Conservation (phyloP, 2,329 filamentous ascomycete species). For the Apiospora kogelbergensis region DNA sequence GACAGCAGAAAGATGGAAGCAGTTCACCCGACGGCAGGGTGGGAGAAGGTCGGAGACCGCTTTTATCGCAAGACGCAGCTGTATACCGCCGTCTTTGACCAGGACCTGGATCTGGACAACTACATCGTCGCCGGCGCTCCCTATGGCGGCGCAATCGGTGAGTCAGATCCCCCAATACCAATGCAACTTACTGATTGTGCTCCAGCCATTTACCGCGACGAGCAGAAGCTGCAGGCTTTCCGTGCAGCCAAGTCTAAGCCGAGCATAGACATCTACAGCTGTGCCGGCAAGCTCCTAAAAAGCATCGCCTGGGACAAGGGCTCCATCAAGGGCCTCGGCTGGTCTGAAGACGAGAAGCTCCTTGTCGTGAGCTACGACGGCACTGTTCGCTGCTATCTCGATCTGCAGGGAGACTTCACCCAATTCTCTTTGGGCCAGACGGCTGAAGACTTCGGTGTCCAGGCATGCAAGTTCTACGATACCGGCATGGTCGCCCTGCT, state of each 20-base stretch:
- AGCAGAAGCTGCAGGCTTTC: constrained; percentile 78
- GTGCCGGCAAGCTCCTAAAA: constrained; percentile 83
- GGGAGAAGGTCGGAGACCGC: constrained; percentile 89
- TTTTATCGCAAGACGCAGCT: constrained; percentile 96
- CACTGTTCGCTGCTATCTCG: constrained; percentile 84
- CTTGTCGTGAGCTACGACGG: constrained; percentile 88
- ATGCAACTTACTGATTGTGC: not conserved
- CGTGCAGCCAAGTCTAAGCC: constrained; percentile 73
- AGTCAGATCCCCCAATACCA: constrained; percentile 23
- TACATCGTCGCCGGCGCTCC: constrained; percentile 89
- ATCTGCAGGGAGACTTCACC: constrained; percentile 91
- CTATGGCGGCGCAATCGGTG: constrained; percentile 92
- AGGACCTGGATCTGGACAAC: constrained; percentile 91
- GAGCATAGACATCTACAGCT: constrained; percentile 92
- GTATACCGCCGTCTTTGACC: constrained; percentile 90
- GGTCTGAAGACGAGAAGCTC: constrained; percentile 94
- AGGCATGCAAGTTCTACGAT: constrained; percentile 88
- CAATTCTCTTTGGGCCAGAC: constrained; percentile 91
- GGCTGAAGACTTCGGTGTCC: constrained; percentile 83
- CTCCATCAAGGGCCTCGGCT: constrained; percentile 82
- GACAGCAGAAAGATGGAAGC: constrained; percentile 49
- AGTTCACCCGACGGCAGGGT: constrained; percentile 76
- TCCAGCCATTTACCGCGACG: constrained; percentile 83
- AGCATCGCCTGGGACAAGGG: constrained; percentile 91
- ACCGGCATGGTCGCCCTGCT: constrained; percentile 91